Evolutionary conservation across 2,329 filamentous ascomycete species (phyloP).

Genomic region (Elsinoe ampelina): DNA sequence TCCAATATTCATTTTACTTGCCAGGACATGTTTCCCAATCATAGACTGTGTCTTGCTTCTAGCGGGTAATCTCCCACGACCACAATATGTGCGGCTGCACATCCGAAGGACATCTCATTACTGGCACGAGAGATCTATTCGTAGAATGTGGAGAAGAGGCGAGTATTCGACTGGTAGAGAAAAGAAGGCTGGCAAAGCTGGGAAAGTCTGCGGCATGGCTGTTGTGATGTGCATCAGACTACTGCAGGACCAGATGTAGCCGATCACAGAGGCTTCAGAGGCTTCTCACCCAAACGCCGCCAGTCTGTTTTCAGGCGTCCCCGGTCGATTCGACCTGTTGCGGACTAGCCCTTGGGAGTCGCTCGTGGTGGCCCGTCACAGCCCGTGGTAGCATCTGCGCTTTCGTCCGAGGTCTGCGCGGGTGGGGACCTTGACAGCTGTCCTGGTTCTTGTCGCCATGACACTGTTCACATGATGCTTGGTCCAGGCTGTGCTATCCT

Average conservation of each 20-base stretch:
- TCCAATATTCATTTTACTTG: conserved; percentile 10
- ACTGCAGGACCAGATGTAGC: background rate
- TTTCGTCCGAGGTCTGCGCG: no score
- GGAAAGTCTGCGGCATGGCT: background rate
- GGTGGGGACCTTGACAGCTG: background rate
- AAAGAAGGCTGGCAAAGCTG: background rate
- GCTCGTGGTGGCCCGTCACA: background rate
- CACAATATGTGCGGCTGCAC: background rate
- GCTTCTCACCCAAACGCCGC: background rate
- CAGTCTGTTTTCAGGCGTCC: background rate
- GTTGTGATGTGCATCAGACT: conserved; percentile 1
- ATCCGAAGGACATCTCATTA: conserved; percentile 6
- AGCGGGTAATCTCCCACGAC: conserved; percentile 4
- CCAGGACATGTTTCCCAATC: conserved; percentile 10
- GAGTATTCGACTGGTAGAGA: background rate
- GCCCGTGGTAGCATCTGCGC: background rate
- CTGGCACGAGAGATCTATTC: background rate
- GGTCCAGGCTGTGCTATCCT: background rate
- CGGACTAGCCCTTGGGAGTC: background rate
- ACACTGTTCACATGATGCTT: background rate
- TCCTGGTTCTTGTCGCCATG: background rate
- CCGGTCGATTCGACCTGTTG: background rate
- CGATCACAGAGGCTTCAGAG: background rate
- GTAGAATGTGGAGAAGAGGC: background rate
- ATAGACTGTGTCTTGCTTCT: conserved; percentile 2